Evolutionary conservation across 2,329 filamentous ascomycete genomes (phyloP).

Genomic region (Fusarium sp.): DNA sequence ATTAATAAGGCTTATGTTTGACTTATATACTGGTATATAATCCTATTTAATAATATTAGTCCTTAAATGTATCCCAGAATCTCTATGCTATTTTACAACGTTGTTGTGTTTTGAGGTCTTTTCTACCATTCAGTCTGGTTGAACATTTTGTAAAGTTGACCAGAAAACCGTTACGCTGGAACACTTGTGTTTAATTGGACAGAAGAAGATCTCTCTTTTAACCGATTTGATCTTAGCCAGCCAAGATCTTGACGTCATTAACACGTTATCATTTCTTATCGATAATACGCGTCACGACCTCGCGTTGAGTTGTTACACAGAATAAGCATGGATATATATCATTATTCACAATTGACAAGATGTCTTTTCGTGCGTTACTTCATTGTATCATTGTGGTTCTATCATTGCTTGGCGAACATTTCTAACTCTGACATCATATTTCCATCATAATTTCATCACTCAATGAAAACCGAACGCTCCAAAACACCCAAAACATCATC

Average conservation of each 20-base stretch:
- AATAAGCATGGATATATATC: neutral
- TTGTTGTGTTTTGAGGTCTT: too few relatives aligned
- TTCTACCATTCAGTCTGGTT: too few relatives aligned
- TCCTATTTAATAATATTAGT: too few relatives aligned
- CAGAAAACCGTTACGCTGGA: too few relatives aligned
- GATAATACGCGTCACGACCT: neutral
- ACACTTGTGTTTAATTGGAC: too few relatives aligned
- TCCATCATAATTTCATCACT: neutral
- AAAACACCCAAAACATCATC: constrained; percentile 4
- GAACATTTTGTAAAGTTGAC: too few relatives aligned
- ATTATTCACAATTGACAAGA: neutral
- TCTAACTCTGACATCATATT: neutral
- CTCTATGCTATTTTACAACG: too few relatives aligned
- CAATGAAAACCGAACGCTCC: neutral
- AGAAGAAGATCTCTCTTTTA: too few relatives aligned
- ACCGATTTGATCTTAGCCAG: too few relatives aligned
- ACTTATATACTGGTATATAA: too few relatives aligned
- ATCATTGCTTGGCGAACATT: constrained; percentile 3
- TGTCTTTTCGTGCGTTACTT: neutral
- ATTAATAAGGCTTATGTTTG: too few relatives aligned
- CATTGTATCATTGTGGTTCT: neutral
- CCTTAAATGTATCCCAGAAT: too few relatives aligned
- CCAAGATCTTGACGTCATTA: neutral
- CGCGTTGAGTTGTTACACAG: neutral
- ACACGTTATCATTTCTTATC: neutral